Evolutionary conservation across 257 asterid species (phyloP), one percentile per base, ranked within the genome.

Genomic region (Cruciata laevipes): DNA sequence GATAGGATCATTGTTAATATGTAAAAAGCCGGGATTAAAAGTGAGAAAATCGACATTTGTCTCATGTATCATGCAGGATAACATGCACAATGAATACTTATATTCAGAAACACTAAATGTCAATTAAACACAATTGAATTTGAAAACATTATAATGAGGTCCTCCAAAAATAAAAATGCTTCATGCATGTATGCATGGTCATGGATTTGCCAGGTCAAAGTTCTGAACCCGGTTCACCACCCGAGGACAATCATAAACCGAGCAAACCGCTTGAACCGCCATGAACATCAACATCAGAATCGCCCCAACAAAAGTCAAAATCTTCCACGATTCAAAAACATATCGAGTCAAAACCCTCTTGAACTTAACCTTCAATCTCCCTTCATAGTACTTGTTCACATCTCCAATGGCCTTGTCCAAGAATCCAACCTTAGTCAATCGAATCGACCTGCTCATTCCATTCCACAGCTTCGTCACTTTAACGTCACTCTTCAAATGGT

Each of bases 391-490:
- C 63, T 70, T 73, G 65, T 80, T 77, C 58, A 74, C 76, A 68
- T 71, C 82, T 60, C 60, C 74, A 69, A 76, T 73, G 44, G 73
- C 69, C 35, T 70, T 76, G 67, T 80, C 81, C 56, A 80, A 70
- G 47, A 73, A 76, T 0, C 53, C 65, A 53, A 74, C 84, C 33
- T 74, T 80, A 0, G 84, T 77, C 63, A 80, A 63, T 49, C 75
- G 74, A 55, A 77, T 59, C 4, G 80, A 74, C 37, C 64, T 77
- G 40, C 66, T 80, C 84, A 80, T 80, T 16, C 81, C 84, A 60
- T 76, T 80, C 81, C 84, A 80, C 65, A 80, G n/a, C 0, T 76
- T 60, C 0, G 77, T 78, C 53, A 73, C 81, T 13, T 68, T 74
- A 33, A 18, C 52, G 60, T 80, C 84, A 23, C 70, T 80, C 56